Percentiles rank a stretch among this genome's conserved stretches.
Conservation (phyloP, 495 filamentous ascomycete species). For the Penicillium antarcticum region DNA sequence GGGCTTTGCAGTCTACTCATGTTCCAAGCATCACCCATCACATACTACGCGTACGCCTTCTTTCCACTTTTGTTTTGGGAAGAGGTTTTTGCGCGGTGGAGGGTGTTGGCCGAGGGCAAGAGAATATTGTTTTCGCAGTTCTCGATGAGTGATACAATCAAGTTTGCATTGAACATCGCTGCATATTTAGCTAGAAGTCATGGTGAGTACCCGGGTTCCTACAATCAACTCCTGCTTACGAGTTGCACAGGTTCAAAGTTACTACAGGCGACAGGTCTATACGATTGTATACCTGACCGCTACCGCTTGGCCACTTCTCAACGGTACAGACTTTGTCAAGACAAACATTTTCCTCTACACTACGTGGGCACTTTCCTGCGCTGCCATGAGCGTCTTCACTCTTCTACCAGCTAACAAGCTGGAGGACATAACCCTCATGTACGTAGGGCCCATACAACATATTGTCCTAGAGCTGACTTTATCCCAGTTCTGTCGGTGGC, state of each 20-base stretch:
- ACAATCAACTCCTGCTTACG: too few species aligned
- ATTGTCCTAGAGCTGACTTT: conserved; percentile 34
- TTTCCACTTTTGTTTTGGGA: conserved; percentile 97
- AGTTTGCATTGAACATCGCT: conserved; percentile 66
- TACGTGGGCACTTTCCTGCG: conserved; percentile 74
- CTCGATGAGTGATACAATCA: too few species aligned
- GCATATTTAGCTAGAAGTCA: too few species aligned
- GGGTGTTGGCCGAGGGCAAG: too few species aligned
- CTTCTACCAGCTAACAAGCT: conserved; percentile 80
- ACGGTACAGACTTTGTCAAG: conserved; percentile 70
- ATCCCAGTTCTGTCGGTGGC: conserved; percentile 12
- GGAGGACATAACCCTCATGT: conserved; percentile 80
- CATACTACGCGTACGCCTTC: conserved; percentile 88
- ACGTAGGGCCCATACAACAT: too few species aligned
- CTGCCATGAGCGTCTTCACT: conserved; percentile 87
- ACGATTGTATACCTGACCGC: too few species aligned
- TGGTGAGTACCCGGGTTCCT: too few species aligned
- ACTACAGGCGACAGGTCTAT: too few species aligned
- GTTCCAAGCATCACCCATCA: conserved; percentile 76
- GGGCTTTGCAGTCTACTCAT: conserved; percentile 67
- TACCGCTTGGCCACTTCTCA: conserved; percentile 79
- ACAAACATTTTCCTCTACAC: conserved; percentile 57
- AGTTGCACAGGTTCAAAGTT: too few species aligned
- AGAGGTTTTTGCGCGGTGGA: conserved; percentile 80
- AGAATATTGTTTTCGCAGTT: too few species aligned